phyloP scores from a whole-genome alignment of 2,329 filamentous ascomycete species.

The Aspergillus sp. region DNA sequence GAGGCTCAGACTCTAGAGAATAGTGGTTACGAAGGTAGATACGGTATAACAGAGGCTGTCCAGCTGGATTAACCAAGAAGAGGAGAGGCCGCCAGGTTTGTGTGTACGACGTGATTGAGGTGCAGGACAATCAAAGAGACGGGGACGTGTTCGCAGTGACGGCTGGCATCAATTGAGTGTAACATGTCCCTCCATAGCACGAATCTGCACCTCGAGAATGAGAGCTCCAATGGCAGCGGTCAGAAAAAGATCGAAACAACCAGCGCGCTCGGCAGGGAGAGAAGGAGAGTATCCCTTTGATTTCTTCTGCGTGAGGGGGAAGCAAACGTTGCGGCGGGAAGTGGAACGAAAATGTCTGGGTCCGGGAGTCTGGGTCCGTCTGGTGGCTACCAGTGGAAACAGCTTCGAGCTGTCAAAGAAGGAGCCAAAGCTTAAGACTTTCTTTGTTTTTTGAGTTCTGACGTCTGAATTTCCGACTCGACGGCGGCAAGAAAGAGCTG shows the following conservation, averaged over 20 bases:
- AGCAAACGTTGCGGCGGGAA: constrained; percentile 24
- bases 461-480: constrained; percentile 1
- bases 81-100: constrained; percentile 15
- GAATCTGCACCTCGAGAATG: constrained; percentile 26
- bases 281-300: constrained; percentile 25
- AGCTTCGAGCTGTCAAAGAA: constrained; percentile 6
- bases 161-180: constrained; percentile 30
- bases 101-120: constrained; percentile 28
- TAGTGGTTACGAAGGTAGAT: constrained; percentile 9
- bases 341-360: constrained; percentile 9
- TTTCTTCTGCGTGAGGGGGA: constrained; percentile 18
- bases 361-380: constrained; percentile 12
- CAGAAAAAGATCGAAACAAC: constrained; percentile 8
- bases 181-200: constrained; percentile 27
- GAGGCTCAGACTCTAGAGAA: constrained; percentile 4
- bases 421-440: constrained; percentile 5
- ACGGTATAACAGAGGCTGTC: constrained; percentile 18
- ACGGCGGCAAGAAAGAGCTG: background rate
- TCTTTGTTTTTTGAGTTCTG: constrained; percentile 15
- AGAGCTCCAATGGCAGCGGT: constrained; percentile 10
- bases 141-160: constrained; percentile 25
- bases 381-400: constrained; percentile 8
- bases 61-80: constrained; percentile 14
- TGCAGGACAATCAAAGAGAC: constrained; percentile 26
- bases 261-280: constrained; percentile 20